These are phyloP conservation scores for Cenchrus fungigraminus DNA, from an alignment of 176 grass and related monocot species.

Conservation along the genomic window DNA sequence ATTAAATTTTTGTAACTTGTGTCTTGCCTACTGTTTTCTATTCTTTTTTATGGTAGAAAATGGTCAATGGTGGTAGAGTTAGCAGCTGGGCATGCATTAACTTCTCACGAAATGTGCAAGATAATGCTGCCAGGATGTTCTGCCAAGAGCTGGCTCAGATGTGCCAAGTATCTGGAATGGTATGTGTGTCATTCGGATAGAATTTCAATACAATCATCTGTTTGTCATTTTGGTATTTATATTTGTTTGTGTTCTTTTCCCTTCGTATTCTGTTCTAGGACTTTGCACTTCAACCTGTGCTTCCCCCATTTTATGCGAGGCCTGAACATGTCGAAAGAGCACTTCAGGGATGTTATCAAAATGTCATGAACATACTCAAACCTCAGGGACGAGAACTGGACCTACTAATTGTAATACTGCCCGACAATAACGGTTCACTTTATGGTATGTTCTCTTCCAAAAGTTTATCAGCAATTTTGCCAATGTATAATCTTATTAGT, in stretches of 20 bases:
- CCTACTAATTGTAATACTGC: constrained; percentile 84
- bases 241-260: background rate
- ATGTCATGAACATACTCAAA: constrained; percentile 71
- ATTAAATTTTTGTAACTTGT: background rate
- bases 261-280: constrained; percentile 40
- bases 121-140: constrained; percentile 69
- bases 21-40: background rate
- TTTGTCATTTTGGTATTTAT: background rate
- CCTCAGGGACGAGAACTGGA: constrained; percentile 70
- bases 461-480: background rate
- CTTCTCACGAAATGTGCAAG: constrained; percentile 81
- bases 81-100: constrained; percentile 78
- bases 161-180: constrained; percentile 93
- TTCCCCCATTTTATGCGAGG: constrained; percentile 54
- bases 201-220: background rate
- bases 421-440: constrained; percentile 88
- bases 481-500: constrained; percentile 6
- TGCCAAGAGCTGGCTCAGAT: constrained; percentile 78
- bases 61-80: constrained; percentile 86
- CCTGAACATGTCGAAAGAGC: constrained; percentile 86
- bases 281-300: constrained; percentile 74
- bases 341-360: constrained; percentile 67
- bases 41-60: constrained; percentile 60
- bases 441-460: constrained; percentile 62
- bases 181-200: constrained; percentile 39